Base-by-base conservation (phyloP, 2,329 filamentous ascomycete species). In the Tolypocladium ophioglossoides region DNA sequence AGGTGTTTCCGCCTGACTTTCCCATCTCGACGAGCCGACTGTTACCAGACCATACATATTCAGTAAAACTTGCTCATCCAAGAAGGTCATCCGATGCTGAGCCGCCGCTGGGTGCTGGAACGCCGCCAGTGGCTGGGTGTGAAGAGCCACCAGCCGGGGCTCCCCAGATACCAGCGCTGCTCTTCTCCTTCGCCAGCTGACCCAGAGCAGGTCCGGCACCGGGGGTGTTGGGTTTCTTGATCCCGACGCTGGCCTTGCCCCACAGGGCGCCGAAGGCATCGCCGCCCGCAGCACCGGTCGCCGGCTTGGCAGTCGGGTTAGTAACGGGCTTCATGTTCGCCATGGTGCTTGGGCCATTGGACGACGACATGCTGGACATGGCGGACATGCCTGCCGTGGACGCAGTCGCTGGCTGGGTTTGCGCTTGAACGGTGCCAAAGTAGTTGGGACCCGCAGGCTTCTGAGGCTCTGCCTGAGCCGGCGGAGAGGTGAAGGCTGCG, bases 121-220 rank as follows among this genome's bases (percentile, higher is more conserved):
- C 59, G 56, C 63, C 57, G 50, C 61, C 61, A 52, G 60, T 60
- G 4, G 63, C 58, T 1, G 68, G 61, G 57, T 71, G 66, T n/a
- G 63, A 54, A 7, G 65, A 52, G 59, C 67, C 58, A 60, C 74
- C 56, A 50, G 83, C 77, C 18, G 86, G 78, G 0, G 88, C 81
- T 20, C 92, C 94, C 91, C 95, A 99, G 59, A 99, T 89, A 9
- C 91, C 91, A 18, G 91, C 91, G 63, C 85, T 91, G 55, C 91
- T 94, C 79, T 97, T 96, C 72, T 96, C 91, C 77, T 96, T 96
- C n/a, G 91, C 92, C 70, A 99, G 83, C 69, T 95, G 91, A 34
- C 91, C 91, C 73, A 99, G 80, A 54, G 91, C 91, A 52, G 90
- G 85, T 0, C 86, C 87, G 53, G 78, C 74, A 11, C 74, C 76